Base-by-base conservation (phyloP, 495 filamentous ascomycete genomes). In the Neurospora pannonica region DNA sequence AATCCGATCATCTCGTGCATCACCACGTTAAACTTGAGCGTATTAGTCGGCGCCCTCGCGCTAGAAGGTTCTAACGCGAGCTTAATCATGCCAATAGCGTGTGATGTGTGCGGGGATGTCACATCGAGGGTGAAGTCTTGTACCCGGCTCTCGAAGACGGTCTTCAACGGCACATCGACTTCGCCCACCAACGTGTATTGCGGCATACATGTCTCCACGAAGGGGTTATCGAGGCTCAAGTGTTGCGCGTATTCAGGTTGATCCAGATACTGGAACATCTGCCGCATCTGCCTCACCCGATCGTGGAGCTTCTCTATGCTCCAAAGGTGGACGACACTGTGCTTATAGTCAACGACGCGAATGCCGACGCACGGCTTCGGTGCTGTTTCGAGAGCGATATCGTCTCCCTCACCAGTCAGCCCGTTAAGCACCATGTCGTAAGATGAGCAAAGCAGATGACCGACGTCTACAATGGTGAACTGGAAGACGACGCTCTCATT, bases 1-100 rank as follows among this genome's bases (percentile, higher is more conserved):
- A 99, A 98, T 6, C 96, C 96, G 60, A 95, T 83, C 90, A 99
- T 91, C 77, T 98, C 94, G 79, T 96, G 94, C 94, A 99, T 97
- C 70, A 97, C 95, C 34, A 98, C 94, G 77, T 98, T 99, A 84
- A 98, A 99, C 80, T 98, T 98, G 72, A 99, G 84, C 36, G 93
- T 98, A 71, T 93, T 94, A 10, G 93, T 92, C 37, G 95, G 96
- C 34, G 95, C 94, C 79, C 97, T 92, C 9, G 96, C 95, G 28
- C 93, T 95, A 1, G 95, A 98, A 40, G 96, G 96, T 78, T 98
- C 96, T 11, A 99, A 85, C 3, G 95, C 95, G 62, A 99, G 83
- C 72, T 93, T 92, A 76, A 98, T 90, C 38, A 97, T 93, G 70
- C 96, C 96, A 74, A 98, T 87, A 0, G 92, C 93, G 81, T 92